Percentiles rank a stretch among this genome's conserved stretches.
phyloP scores from a whole-genome alignment of 805 yeast genomes.

The Wickerhamiella galacta region DNA sequence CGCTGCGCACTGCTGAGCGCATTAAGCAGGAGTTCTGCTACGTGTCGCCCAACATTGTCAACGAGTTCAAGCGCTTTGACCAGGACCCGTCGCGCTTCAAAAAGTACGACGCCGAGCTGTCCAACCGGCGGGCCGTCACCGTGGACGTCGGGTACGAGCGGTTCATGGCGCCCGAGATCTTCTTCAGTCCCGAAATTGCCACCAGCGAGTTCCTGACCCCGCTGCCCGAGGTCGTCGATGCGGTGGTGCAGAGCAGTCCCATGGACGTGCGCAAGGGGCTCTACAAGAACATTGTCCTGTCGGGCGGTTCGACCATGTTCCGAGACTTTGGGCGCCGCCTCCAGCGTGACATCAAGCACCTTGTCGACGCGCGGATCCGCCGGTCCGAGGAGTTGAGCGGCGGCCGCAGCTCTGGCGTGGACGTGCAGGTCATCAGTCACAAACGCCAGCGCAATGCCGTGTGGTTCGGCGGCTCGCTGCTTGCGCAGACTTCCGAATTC shows the following conservation, averaged over 20 bases:
- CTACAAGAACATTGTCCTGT: constrained; percentile 84
- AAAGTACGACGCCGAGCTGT: constrained; percentile 62
- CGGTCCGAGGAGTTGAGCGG: constrained; percentile 61
- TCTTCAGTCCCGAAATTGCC: constrained; percentile 94
- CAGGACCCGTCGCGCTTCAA: constrained; percentile 88
- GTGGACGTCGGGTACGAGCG: constrained; percentile 97
- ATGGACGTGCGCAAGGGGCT: constrained; percentile 95
- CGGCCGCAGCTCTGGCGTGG: constrained; percentile 77
- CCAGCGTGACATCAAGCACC: constrained; percentile 78
- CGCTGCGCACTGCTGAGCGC: constrained; percentile 87
- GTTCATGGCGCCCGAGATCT: constrained; percentile 96
- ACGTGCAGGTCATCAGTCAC: constrained; percentile 91
- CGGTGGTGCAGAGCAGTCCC: constrained; percentile 86
- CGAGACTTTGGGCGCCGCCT: constrained; percentile 94
- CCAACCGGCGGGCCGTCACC: constrained; percentile 40
- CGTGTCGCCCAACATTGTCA: constrained; percentile 93
- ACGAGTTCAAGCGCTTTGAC: constrained; percentile 88
- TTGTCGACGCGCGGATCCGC: constrained; percentile 79
- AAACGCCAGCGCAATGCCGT: constrained; percentile 97
- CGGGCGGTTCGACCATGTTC: constrained; percentile 98
- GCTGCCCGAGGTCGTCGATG: constrained; percentile 88
- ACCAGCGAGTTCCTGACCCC: constrained; percentile 92
- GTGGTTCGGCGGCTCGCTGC: constrained; percentile 96
- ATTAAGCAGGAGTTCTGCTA: constrained; percentile 95
- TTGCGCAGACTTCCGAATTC: constrained; percentile 95